phyloP scores from a whole-genome alignment of 2,329 filamentous ascomycete species.

The Xylariales sp. region DNA sequence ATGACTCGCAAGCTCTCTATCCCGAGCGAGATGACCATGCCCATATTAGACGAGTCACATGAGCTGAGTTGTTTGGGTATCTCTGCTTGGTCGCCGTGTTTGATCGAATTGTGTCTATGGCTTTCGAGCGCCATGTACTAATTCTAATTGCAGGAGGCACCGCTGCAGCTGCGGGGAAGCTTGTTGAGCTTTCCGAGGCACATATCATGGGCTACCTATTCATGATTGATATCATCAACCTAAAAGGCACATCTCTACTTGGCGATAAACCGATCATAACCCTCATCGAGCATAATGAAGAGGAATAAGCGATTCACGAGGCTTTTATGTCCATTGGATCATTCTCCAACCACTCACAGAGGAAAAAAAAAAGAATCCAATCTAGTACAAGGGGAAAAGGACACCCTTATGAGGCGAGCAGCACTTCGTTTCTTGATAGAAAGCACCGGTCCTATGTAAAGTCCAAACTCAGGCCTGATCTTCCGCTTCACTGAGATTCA shows the following conservation, averaged over 20 bases:
- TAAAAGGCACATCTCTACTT: constrained; percentile 92
- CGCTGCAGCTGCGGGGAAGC: constrained; percentile 84
- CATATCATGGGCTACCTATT: constrained; percentile 91
- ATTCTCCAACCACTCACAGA: constrained; percentile 7
- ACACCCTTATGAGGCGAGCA: constrained; percentile 17
- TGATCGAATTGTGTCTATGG: background rate
- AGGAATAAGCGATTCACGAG: constrained; percentile 40
- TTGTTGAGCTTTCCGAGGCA: constrained; percentile 88
- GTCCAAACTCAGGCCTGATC: constrained; percentile 25
- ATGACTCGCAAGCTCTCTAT: background rate
- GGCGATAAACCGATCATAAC: constrained; percentile 81
- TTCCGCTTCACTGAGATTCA: constrained; percentile 27
- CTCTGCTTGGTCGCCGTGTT: background rate
- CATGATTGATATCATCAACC: constrained; percentile 93
- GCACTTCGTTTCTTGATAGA: constrained; percentile 35
- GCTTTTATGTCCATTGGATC: constrained; percentile 14
- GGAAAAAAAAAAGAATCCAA: constrained; percentile 13
- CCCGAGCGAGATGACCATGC: background rate
- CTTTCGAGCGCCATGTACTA: constrained; percentile 39
- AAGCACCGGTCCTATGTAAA: constrained; percentile 31
- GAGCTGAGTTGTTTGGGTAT: background rate
- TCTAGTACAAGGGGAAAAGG: constrained; percentile 9
- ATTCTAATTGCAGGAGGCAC: constrained; percentile 76
- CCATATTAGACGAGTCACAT: background rate
- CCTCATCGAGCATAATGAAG: constrained; percentile 71